phyloP scores from a whole-genome alignment of 345 rosid species.

The Physaria fendleri region DNA sequence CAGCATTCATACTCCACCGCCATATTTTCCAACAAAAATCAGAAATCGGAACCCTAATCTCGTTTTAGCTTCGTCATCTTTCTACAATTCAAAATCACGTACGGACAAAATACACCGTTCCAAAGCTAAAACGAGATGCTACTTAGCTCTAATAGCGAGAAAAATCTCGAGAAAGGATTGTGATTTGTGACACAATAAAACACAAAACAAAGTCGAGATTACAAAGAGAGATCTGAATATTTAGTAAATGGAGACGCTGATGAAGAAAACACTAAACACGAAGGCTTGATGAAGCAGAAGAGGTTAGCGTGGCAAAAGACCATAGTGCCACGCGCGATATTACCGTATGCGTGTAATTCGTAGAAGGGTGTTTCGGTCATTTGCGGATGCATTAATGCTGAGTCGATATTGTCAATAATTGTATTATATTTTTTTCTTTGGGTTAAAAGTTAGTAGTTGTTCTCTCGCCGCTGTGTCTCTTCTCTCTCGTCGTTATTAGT shows the following conservation, averaged over 20 bases:
- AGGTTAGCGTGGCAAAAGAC: too few species aligned
- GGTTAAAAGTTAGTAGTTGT: too few species aligned
- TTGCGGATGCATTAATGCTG: too few species aligned
- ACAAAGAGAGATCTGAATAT: constrained; percentile 1
- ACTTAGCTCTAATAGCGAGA: neutral
- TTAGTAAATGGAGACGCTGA: constrained; percentile 10
- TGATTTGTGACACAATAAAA: neutral
- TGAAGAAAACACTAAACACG: neutral
- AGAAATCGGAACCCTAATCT: neutral
- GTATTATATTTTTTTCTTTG: too few species aligned
- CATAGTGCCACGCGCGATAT: too few species aligned
- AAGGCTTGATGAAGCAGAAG: too few species aligned
- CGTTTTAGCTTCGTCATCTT: neutral
- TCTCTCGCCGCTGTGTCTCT: too few species aligned
- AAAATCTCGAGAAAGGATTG: neutral
- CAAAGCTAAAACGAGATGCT: neutral
- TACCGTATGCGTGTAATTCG: too few species aligned
- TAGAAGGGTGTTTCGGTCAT: too few species aligned
- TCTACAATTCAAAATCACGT: neutral
- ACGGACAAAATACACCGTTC: constrained; percentile 10
- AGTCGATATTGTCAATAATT: too few species aligned
- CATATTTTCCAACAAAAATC: constrained; percentile 32
- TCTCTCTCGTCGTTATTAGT: too few species aligned
- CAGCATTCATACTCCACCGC: constrained; percentile 75
- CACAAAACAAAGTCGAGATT: neutral